Evolutionary conservation across 2,329 filamentous ascomycete genomes (phyloP).

Genomic region (Cadophora sp.): DNA sequence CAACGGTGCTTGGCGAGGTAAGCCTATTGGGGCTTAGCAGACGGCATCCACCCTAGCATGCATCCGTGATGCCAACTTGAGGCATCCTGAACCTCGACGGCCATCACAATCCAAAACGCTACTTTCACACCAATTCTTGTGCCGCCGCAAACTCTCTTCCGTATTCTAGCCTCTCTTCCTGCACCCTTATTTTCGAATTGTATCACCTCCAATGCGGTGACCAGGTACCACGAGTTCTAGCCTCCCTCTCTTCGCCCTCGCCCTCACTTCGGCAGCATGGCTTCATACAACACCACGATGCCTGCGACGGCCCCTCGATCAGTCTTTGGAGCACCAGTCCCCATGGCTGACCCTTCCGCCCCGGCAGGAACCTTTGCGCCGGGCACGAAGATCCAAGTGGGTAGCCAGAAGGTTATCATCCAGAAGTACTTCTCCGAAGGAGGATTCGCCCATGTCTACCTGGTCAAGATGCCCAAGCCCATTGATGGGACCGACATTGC

Average conservation of each 20-base stretch:
- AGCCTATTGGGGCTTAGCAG: conserved; percentile 15
- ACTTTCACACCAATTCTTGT: conserved; percentile 3
- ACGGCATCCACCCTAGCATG: conserved; percentile 9
- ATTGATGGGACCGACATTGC: conserved; percentile 48
- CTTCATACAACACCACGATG: conserved; percentile 50
- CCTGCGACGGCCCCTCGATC: conserved; percentile 49
- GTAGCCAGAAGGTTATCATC: conserved; percentile 89
- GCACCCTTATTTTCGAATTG: conserved; percentile 16
- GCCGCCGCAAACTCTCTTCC: neutral
- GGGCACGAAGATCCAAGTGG: conserved; percentile 96
- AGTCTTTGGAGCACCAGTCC: conserved; percentile 52
- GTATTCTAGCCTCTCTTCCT: conserved; percentile 15
- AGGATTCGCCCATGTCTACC: conserved; percentile 97
- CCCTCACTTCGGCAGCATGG: conserved; percentile 44
- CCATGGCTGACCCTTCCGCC: conserved; percentile 51
- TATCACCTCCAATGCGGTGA: conserved; percentile 43
- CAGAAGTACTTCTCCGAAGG: conserved; percentile 98
- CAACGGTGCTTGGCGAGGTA: conserved; percentile 10
- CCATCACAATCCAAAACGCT: conserved; percentile 20
- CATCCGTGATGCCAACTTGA: conserved; percentile 21
- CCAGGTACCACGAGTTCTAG: conserved; percentile 24
- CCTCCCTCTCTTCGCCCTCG: conserved; percentile 26
- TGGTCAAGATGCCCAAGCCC: conserved; percentile 79
- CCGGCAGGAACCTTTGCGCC: conserved; percentile 89
- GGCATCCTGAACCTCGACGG: conserved; percentile 15